Percentiles rank a stretch among this genome's conserved stretches.
phyloP scores from a whole-genome alignment of 1,139 yeast genomes.

The Zygosaccharomyces sapae region DNA sequence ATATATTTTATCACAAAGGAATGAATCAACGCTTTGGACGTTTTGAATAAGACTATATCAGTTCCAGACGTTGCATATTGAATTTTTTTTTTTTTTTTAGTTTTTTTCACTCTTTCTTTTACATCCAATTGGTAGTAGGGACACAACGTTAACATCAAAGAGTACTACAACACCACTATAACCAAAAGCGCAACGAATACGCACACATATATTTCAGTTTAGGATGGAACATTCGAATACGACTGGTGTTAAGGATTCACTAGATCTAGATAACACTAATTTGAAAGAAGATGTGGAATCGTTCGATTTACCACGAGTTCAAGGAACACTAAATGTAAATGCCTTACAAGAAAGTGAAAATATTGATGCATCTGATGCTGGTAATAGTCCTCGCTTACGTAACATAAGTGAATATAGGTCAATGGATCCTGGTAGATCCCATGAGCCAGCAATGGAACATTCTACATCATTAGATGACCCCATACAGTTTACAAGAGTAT shows the following conservation, averaged over 20 bases:
- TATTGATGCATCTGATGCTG: constrained; percentile 2
- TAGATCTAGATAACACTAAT: background rate
- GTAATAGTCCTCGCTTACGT: constrained; percentile 1
- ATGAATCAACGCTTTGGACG: background rate
- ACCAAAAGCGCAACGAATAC: background rate
- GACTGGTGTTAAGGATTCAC: background rate
- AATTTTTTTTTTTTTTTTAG: too few species aligned
- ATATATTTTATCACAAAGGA: background rate
- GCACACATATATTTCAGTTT: background rate
- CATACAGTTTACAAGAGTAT: constrained; percentile 39
- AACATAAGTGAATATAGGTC: constrained; percentile 14
- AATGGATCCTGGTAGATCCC: constrained; percentile 16
- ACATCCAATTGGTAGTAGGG: background rate
- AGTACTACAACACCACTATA: background rate
- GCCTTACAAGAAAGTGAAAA: constrained; percentile 38
- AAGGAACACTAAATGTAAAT: constrained; percentile 57
- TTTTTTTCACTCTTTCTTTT: too few species aligned
- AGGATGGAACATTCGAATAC: background rate
- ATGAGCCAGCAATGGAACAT: constrained; percentile 6
- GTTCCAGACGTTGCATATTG: background rate
- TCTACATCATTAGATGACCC: constrained; percentile 38
- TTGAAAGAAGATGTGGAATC: constrained; percentile 3
- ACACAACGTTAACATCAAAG: background rate
- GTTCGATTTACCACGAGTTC: constrained; percentile 50
- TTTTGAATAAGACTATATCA: background rate